Percentiles rank a stretch among this genome's conserved stretches.
Evolutionary conservation across 306 rosid species (phyloP).

Genomic region (Arachis stenosperma): DNA sequence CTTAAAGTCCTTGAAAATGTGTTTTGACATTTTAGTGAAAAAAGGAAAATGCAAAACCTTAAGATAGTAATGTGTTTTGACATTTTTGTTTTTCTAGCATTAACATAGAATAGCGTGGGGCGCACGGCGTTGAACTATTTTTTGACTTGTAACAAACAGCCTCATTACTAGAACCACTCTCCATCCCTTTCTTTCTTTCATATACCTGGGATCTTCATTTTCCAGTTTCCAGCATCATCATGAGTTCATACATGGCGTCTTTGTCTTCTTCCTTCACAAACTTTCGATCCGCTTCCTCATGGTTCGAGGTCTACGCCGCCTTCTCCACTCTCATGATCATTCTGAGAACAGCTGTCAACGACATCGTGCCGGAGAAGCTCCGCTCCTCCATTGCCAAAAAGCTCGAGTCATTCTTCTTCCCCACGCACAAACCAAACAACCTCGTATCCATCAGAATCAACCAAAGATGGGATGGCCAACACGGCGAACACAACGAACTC

Average conservation of each 20-base stretch:
- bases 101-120: no score
- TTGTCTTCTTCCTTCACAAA: background rate
- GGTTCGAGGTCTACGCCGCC: constrained; percentile 48
- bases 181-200: no score
- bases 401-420: constrained; percentile 23
- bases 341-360: constrained; percentile 37
- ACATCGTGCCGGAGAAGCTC: constrained; percentile 31
- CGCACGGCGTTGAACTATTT: no score
- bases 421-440: background rate
- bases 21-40: no score
- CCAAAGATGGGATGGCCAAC: constrained; percentile 16
- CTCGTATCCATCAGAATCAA: constrained; percentile 32
- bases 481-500: constrained; percentile 11
- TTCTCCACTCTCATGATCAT: constrained; percentile 48
- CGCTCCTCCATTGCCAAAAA: constrained; percentile 21
- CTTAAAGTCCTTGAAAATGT: no score
- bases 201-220: no score
- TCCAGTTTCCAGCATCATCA: background rate
- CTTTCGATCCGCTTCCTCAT: constrained; percentile 38
- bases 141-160: no score
- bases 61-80: no score
- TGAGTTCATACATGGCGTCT: background rate
- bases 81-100: no score
- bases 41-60: no score
- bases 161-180: no score